Base-by-base conservation (phyloP, 2,329 filamentous ascomycete species). In the Neonectria neomacrospora region DNA sequence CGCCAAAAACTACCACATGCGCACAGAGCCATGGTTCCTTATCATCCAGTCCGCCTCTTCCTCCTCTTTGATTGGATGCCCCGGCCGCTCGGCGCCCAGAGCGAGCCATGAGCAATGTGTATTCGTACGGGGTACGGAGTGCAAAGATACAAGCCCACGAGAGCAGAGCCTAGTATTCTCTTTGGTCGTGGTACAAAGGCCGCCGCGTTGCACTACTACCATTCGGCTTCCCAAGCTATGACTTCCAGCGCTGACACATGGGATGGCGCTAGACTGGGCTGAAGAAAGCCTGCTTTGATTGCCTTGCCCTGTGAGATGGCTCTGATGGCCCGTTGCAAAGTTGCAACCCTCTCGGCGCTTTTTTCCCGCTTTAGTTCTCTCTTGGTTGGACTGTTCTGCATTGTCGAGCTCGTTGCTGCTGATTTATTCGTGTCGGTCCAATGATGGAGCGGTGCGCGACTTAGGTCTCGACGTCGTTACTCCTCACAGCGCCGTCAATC, bases 41-140 rank as follows among this genome's bases (percentile, higher is more conserved):
- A 54, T 61, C 47, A n/a, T 47, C 37, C 51, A 37, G 22, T 28
- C 61, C 26, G 47, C 22, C 45, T 45, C 34, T 30, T 53, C 50
- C 56, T 23, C 34, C 9, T 53, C 41, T 28, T 28, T 70, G 58
- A 70, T 70, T 72, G 62, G 64, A 32, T 41, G 58, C 57, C 39
- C 54, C 22, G 45, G 61, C 52, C 44, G 22, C 41, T 56, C 60
- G 55, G 60, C 50, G 58, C 59, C 48, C 47, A 54, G 30, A 42
- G 39, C 51, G 51, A 59, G 48, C 57, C 61, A 54, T 66, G 61
- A 39, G 41, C 50, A 20, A 20, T 20, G n/a, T 20, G 8, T 20
- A 37, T 37, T 37, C 34, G 16, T 37, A 37, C 34, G 14, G 34
- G 34, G 11, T 26, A 23, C 42, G n/a, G n/a, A n/a, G n/a, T n/a